These are phyloP conservation scores for Pugionium cornutum DNA, from an alignment of 345 rosid species.

Conservation along the genomic window DNA sequence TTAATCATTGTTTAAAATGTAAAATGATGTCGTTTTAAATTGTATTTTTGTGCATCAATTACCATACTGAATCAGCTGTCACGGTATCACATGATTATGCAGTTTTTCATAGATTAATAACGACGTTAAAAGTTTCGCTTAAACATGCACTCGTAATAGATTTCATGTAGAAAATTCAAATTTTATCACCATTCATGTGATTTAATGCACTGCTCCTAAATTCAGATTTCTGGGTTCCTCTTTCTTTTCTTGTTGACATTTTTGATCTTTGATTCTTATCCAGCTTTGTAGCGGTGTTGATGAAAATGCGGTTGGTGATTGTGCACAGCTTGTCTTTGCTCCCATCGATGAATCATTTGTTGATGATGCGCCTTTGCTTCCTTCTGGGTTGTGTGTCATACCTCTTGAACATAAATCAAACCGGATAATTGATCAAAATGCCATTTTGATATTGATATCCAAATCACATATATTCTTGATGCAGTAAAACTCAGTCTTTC, in stretches of 20 bases:
- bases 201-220: too few species aligned
- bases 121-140: too few species aligned
- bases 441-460: not conserved
- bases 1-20: too few species aligned
- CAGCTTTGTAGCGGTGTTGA: conserved; percentile 91
- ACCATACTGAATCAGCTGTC: too few species aligned
- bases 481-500: conserved; percentile 4
- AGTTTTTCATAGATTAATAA: too few species aligned
- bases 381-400: conserved; percentile 92
- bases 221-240: not conserved
- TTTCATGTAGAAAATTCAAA: too few species aligned
- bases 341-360: conserved; percentile 95
- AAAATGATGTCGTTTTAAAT: too few species aligned
- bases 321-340: conserved; percentile 97
- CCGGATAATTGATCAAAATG: conserved; percentile 29
- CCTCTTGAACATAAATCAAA: conserved; percentile 83
- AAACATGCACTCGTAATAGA: too few species aligned
- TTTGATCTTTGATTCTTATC: conserved; percentile 26
- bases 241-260: conserved; percentile 12
- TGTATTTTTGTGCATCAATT: too few species aligned
- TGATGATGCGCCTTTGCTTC: conserved; percentile 91
- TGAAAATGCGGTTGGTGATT: conserved; percentile 83
- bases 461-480: not conserved
- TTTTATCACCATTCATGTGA: too few species aligned
- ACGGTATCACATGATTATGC: too few species aligned